phyloP scores from a whole-genome alignment of 805 yeast genomes.

The Yarrowia osloensis region DNA sequence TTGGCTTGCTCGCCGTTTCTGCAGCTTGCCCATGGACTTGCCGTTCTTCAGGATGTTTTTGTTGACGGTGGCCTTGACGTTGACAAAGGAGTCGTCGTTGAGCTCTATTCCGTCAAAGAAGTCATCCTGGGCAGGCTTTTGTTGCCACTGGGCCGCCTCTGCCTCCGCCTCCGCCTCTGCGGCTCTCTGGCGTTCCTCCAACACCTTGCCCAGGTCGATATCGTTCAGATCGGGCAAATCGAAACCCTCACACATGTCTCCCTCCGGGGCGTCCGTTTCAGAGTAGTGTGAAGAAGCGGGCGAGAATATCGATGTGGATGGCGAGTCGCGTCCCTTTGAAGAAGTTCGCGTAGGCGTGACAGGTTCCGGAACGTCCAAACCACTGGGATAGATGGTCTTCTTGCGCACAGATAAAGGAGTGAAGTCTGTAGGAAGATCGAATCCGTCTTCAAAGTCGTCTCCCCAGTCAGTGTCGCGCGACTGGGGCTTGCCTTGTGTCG shows the following conservation, averaged over 20 bases:
- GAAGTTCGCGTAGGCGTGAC: neutral
- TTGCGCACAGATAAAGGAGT: constrained; percentile 19
- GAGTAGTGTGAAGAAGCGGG: constrained; percentile 12
- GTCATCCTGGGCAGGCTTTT: constrained; percentile 1
- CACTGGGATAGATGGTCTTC: constrained; percentile 11
- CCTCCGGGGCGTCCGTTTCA: constrained; percentile 22
- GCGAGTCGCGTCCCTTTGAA: neutral
- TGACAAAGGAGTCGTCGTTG: constrained; percentile 18
- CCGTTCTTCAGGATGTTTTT: neutral
- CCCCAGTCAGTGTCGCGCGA: neutral
- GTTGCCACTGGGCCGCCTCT: neutral
- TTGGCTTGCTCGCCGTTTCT: neutral
- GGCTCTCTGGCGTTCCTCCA: constrained; percentile 5
- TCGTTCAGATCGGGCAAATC: constrained; percentile 2
- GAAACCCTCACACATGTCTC: constrained; percentile 27
- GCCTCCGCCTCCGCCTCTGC: constrained; percentile 10
- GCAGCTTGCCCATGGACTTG: neutral
- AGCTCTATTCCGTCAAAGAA: constrained; percentile 28
- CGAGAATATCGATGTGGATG: constrained; percentile 19
- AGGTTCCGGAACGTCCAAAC: constrained; percentile 10
- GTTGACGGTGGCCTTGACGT: constrained; percentile 14
- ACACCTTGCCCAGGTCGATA: neutral
- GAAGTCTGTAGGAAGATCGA: constrained; percentile 16
- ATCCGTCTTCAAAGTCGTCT: constrained; percentile 23
- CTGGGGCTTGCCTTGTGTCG: neutral